Evolutionary conservation across 495 filamentous ascomycete genomes (phyloP).

Genomic region (Copromyces sp.): DNA sequence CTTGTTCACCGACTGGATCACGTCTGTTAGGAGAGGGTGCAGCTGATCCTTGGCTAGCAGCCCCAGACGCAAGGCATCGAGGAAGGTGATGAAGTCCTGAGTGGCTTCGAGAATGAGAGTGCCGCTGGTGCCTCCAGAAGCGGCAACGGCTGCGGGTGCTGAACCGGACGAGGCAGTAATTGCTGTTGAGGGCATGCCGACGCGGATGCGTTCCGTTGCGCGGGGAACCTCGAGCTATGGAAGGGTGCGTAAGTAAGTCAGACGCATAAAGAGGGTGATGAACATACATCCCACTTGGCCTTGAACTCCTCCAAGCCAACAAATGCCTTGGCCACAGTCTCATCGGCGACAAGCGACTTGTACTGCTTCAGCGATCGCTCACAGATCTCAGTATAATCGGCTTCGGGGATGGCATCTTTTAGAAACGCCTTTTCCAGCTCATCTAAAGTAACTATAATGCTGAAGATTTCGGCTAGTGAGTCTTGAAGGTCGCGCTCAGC

Average conservation of each 20-base stretch:
- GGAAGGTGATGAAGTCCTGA: slow-evolving; percentile 95
- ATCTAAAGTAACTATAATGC: slow-evolving; percentile 91
- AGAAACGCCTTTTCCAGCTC: slow-evolving; percentile 95
- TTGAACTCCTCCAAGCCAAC: slow-evolving; percentile 91
- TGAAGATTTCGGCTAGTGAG: slow-evolving; percentile 93
- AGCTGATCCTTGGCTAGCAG: slow-evolving; percentile 89
- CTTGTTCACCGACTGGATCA: slow-evolving; percentile 93
- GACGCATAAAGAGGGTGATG: background rate
- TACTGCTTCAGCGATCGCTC: slow-evolving; percentile 91
- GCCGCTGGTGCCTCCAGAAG: slow-evolving; percentile 51
- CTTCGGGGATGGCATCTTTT: slow-evolving; percentile 85
- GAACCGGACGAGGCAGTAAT: slow-evolving; percentile 41
- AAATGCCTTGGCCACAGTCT: slow-evolving; percentile 73
- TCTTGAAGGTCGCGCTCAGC: slow-evolving; percentile 89
- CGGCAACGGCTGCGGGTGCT: slow-evolving; percentile 32
- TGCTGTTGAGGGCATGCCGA: slow-evolving; percentile 66
- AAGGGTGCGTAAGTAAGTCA: background rate
- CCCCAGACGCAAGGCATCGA: slow-evolving; percentile 85
- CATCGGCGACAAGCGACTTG: slow-evolving; percentile 82
- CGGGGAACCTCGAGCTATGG: slow-evolving; percentile 82
- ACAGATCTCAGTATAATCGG: slow-evolving; percentile 92
- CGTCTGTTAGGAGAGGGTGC: slow-evolving; percentile 84
- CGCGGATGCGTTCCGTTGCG: slow-evolving; percentile 83
- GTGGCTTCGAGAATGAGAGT: slow-evolving; percentile 76
- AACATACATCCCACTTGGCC: slow-evolving; percentile 73